Percentiles rank a stretch among this genome's conserved stretches.
Conservation (phyloP, 148 eudicot genomes). For the Amaranthus hypochondriacus region DNA sequence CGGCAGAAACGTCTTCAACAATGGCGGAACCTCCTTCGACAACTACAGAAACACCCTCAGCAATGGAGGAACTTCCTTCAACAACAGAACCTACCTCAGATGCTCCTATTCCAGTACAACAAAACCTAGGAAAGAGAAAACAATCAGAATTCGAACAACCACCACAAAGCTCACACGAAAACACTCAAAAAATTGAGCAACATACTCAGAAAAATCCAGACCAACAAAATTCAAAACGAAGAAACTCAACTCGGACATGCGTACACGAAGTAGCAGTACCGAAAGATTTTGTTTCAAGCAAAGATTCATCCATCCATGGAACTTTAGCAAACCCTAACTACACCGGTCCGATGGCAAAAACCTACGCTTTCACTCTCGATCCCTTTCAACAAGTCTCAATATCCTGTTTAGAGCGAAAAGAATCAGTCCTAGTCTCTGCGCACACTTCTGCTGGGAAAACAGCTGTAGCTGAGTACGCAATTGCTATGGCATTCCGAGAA, state of each 20-base stretch:
- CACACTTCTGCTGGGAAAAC: conserved; percentile 97
- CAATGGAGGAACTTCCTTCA: neutral
- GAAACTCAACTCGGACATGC: conserved; percentile 52
- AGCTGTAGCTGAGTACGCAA: conserved; percentile 95
- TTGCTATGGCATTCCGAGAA: conserved; percentile 85
- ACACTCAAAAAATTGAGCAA: neutral
- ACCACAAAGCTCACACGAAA: conserved; percentile 3
- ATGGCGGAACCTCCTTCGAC: conserved; percentile 14
- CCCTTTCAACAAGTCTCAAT: conserved; percentile 82
- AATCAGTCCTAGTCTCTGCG: conserved; percentile 84
- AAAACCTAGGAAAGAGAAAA: conserved; percentile 41
- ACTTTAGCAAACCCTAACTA: conserved; percentile 60
- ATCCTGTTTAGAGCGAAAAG: conserved; percentile 83
- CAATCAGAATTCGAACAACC: conserved; percentile 18
- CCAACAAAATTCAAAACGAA: conserved; percentile 26
- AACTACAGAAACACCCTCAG: neutral
- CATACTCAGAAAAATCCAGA: conserved; percentile 5
- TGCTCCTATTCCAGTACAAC: neutral
- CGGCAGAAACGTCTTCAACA: neutral
- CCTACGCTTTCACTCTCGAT: conserved; percentile 68
- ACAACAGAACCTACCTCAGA: neutral
- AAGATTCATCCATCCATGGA: conserved; percentile 55
- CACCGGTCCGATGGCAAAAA: conserved; percentile 59
- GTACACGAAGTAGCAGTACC: conserved; percentile 96
- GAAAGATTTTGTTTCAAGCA: conserved; percentile 34